Percentiles rank a stretch among this genome's conserved stretches.
These are phyloP conservation scores for Drechslerella stenobrocha DNA, from an alignment of 2,329 filamentous ascomycete genomes.

Conservation along the genomic window DNA sequence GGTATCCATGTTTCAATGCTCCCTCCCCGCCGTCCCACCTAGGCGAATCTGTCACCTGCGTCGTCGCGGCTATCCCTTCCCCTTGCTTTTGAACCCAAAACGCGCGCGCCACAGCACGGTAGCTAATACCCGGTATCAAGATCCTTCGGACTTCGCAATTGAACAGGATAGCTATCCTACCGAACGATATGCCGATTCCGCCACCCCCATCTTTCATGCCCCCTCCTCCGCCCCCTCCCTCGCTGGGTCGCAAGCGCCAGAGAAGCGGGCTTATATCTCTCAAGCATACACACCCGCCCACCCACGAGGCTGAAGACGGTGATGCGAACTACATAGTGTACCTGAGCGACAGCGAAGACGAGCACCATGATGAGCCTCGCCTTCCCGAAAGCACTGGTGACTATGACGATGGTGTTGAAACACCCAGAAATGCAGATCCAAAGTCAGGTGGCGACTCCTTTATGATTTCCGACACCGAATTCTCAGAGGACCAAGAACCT, in stretches of 20 bases:
- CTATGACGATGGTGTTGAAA: conserved; percentile 52
- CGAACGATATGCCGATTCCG: conserved; percentile 33
- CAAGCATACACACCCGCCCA: background rate
- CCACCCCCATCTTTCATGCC: conserved; percentile 36
- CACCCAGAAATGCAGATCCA: conserved; percentile 52
- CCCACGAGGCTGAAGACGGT: conserved; percentile 14
- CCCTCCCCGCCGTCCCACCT: conserved; percentile 2
- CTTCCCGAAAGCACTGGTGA: conserved; percentile 54
- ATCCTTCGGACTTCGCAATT: conserved; percentile 40
- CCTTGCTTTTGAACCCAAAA: background rate
- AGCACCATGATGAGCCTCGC: conserved; percentile 2
- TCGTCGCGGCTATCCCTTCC: background rate
- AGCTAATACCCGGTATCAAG: conserved; percentile 10
- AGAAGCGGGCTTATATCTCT: conserved; percentile 9
- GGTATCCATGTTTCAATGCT: background rate
- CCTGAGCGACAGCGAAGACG: conserved; percentile 40
- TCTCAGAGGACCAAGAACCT: conserved; percentile 54
- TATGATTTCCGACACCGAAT: conserved; percentile 50
- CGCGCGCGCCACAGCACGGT: background rate
- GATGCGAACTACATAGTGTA: conserved; percentile 45
- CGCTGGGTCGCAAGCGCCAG: conserved; percentile 36
- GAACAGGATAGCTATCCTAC: conserved; percentile 37
- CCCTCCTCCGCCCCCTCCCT: conserved; percentile 31
- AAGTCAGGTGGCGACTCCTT: conserved; percentile 51
- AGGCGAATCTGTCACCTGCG: background rate